Base-by-base conservation (phyloP, 1,284 basidiomycete species). In the Apiotrichum sp. region DNA sequence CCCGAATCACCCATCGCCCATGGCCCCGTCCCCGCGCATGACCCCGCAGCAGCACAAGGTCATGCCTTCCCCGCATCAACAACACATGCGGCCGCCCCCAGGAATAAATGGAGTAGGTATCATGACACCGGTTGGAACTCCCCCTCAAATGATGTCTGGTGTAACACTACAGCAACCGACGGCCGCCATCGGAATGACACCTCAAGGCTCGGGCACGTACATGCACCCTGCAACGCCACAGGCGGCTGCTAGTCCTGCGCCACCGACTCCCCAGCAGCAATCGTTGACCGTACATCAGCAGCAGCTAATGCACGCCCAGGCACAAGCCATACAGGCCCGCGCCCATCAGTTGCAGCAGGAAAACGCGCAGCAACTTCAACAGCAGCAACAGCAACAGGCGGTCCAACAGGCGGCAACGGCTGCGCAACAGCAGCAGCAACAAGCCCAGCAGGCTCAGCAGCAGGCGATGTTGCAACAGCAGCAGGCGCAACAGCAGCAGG, bases 31-130 rank as follows among this genome's bases (percentile, higher is more conserved):
- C 3, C 68, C 65, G 10, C 66, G 65, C 34, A 66, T 68, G 64
- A 55, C 59, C 31, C 56, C 60, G 3, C 65, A 66, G 47, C 63
- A 65, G 47, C 62, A 62, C 31, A 52, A 43, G 16, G 58, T 65
- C 22, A 69, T 71, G 66, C 67, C 65, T 9, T 69, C 67, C 7
- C 69, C 69, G 6, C 64, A 71, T 50, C 62, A 64, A 50, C 67
- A 69, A 52, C 63, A 65, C 42, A 68, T 69, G 63, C 57, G 70
- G 14, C 69, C 67, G 1, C 68, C 67, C 9, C 43, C 53, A 14
- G 49, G 47, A 5, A 62, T 64, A 39, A 67, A 65, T 49, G 67
- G 68, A 48, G 47, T 48, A 48, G 47, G 47, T 48, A 38, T 48
- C 35, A 38, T 22, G 6, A 48, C 47, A 6, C 61, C 57, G 10